Evolutionary conservation across 2,329 filamentous ascomycete genomes (phyloP).

Genomic region (Teratosphaeria nubilosa): DNA sequence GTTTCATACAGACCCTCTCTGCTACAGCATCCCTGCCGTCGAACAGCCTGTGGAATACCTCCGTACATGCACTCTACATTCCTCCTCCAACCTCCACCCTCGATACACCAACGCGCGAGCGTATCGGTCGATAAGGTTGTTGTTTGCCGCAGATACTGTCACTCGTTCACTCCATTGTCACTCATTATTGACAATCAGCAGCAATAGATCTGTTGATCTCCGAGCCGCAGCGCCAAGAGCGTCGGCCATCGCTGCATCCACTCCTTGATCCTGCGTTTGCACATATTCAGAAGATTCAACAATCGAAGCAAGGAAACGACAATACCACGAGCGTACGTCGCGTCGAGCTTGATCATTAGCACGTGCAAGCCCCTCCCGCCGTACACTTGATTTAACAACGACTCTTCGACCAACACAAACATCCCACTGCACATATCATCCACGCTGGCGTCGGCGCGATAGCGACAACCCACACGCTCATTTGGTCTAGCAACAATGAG

Average conservation of each 20-base stretch:
- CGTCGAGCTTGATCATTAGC: not conserved
- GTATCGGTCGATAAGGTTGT: not conserved
- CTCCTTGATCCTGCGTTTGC: not conserved
- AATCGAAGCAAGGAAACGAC: not conserved
- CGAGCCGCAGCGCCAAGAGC: not conserved
- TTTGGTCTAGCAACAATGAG: constrained; percentile 13
- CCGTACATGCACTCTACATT: not conserved
- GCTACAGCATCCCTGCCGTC: not conserved
- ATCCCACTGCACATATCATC: not conserved
- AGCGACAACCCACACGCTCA: not conserved
- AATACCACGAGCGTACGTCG: not conserved
- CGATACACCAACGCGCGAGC: not conserved
- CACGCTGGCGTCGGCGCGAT: not conserved
- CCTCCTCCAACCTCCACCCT: not conserved
- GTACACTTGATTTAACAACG: not conserved
- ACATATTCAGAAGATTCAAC: not conserved
- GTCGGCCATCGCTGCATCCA: not conserved
- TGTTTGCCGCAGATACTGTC: not conserved
- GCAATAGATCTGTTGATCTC: not conserved
- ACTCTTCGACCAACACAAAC: not conserved
- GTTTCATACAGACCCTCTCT: not conserved
- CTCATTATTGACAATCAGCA: not conserved
- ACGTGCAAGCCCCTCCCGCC: constrained; percentile 1
- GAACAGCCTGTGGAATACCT: not conserved
- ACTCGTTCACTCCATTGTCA: not conserved